A percentile compares a stretch with the other conserved stretches of the same genome.
Conservation (phyloP, 1,284 basidiomycete genomes). For the Chiua sp. region DNA sequence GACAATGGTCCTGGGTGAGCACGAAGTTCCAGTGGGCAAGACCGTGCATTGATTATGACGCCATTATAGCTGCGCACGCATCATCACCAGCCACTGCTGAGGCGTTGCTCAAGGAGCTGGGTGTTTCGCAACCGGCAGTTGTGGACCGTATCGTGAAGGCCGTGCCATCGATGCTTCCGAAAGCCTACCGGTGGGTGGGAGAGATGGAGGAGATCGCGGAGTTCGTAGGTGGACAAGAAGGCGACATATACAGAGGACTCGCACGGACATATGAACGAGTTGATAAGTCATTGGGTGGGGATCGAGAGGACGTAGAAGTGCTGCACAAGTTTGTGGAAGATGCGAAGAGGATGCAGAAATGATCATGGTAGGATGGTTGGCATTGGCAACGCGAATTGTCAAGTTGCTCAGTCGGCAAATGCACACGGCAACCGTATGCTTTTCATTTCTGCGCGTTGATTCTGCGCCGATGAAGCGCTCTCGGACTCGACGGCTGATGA, state of each 20-base stretch:
- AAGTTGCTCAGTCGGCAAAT: slow-evolving; percentile 21
- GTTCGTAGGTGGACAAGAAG: slow-evolving; percentile 55
- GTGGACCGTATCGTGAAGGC: slow-evolving; percentile 45
- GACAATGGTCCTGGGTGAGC: slow-evolving; percentile 60
- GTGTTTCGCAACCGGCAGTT: slow-evolving; percentile 50
- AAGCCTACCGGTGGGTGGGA: slow-evolving; percentile 63
- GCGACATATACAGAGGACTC: slow-evolving; percentile 53
- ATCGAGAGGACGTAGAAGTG: slow-evolving; percentile 44
- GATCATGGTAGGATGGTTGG: slow-evolving; percentile 5
- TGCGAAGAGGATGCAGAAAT: slow-evolving; percentile 34
- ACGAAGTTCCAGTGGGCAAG: neutral
- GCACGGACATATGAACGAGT: slow-evolving; percentile 52
- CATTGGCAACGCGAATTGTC: slow-evolving; percentile 14
- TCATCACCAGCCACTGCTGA: slow-evolving; percentile 63
- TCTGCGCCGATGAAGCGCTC: slow-evolving; percentile 11
- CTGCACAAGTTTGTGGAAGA: slow-evolving; percentile 52
- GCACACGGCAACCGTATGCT: slow-evolving; percentile 22
- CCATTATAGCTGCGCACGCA: slow-evolving; percentile 51
- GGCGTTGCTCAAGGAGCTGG: slow-evolving; percentile 55
- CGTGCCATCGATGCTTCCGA: slow-evolving; percentile 58
- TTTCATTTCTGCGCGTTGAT: slow-evolving; percentile 35
- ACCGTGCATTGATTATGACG: slow-evolving; percentile 1
- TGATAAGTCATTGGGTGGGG: slow-evolving; percentile 43
- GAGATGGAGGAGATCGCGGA: slow-evolving; percentile 66
- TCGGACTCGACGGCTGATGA: neutral